These are phyloP conservation scores for Coprinopsis sp. DNA, from an alignment of 768 basidiomycete species.

Conservation along the genomic window DNA sequence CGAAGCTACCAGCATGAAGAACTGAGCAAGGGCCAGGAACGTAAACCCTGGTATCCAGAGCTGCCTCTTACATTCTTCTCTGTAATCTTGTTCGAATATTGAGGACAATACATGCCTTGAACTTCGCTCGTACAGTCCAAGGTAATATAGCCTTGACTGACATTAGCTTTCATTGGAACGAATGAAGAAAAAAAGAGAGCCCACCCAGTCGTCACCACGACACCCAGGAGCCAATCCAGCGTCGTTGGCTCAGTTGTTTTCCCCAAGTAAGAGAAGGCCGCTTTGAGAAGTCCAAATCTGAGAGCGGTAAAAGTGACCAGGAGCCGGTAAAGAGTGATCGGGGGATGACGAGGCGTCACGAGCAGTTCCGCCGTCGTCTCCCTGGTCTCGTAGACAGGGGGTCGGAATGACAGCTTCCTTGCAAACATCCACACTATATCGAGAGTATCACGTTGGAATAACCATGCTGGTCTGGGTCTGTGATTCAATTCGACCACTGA, in stretches of 20 bases:
- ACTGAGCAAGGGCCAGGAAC: no score
- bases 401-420: neutral
- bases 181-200: neutral
- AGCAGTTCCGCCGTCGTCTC: neutral
- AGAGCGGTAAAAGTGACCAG: slow-evolving; percentile 4
- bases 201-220: slow-evolving; percentile 5
- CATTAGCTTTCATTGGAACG: no score
- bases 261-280: slow-evolving; percentile 5
- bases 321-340: slow-evolving; percentile 10
- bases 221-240: slow-evolving; percentile 11
- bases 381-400: neutral
- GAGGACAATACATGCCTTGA: no score
- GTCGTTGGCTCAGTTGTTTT: slow-evolving; percentile 3
- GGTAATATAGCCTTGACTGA: no score
- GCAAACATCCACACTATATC: neutral
- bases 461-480: no score
- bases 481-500: no score
- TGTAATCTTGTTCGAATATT: no score
- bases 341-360: slow-evolving; percentile 5
- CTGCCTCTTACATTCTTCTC: no score
- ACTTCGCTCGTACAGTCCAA: no score
- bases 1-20: no score
- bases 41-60: no score
- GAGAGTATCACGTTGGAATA: neutral
- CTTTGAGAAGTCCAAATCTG: slow-evolving; percentile 8